Base-by-base conservation (phyloP, 495 filamentous ascomycete species). In the Opeltia flavorubescens region DNA sequence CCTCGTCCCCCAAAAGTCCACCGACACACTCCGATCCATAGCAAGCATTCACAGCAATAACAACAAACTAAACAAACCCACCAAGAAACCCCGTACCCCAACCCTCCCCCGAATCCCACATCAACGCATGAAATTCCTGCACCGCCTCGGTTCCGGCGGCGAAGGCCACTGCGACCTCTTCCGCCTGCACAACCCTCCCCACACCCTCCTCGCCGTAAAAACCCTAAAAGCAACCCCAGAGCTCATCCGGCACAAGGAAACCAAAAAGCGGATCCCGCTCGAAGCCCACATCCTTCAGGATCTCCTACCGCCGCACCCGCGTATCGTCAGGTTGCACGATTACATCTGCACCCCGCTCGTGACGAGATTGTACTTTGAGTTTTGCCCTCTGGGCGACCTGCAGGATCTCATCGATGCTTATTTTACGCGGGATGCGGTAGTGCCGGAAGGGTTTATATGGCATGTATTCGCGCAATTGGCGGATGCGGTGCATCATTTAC, bases 401-500 rank as follows among this genome's bases (percentile, higher is more conserved):
- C 12, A n/a, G 17, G 44, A 21, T 18, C 13, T 47, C 17, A 17
- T 47, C 5, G 28, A 33, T 15, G 38, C 13, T 18, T 38, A 47
- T 18, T n/a, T 20, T 11, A 21, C 15, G 4, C 44, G 23, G 1
- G 8, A 36, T 1, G 28, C 12, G 20, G 6, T 1, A 3, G 18
- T 47, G 18, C 44, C 44, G n/a, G 44, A 47, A 34, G 27, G 21
- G 6, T 35, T 47, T 18, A 47, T 47, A 28, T 47, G 44, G 44
- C 44, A 47, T 18, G 23, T 24, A 24, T 34, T 40, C 28, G 13
- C 15, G 20, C 28, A 3, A 5, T 11, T 47, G 4, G 33, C 29
- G 29, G 30, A 47, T 9, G 44, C 44, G 12, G 20, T 47, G 2
- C 29, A 28, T 2, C 38, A 33, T 20, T 5, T 47, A 4, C 44